Evolutionary conservation across 768 basidiomycete genomes (phyloP), one percentile per base, ranked within the genome.

Genomic region (Psilocybe azurescens): DNA sequence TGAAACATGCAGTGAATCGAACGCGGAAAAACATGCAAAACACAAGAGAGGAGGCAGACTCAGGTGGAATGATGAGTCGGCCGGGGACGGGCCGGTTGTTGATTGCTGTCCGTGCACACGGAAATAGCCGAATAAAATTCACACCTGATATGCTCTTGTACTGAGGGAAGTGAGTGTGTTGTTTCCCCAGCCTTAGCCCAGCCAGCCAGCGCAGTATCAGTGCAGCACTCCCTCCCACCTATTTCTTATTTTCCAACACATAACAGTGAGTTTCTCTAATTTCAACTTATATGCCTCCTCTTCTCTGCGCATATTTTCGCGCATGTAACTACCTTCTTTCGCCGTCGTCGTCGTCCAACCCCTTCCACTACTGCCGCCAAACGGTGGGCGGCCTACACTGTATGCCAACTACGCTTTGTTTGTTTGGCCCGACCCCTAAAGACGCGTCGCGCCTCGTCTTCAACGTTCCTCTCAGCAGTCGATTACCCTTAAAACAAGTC

Each of bases 351-450:
- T 68, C 59, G 59, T 60, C 60, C 38, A 57, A 58, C 62, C 29
- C 57, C 53, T 53, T 47, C 52, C 64, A 63, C 16, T 61, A 48
- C 59, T 53, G 48, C 32, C 46, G 33, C 33, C 33, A 51, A 56
- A 47, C 63, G 54, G 29, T 56, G 53, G 55, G 63, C 64, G 61
- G 53, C 64, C 64, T 65, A 61, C 65, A 38, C 60, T 63, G 63
- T 20, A 53, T 32, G 52, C 52, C 52, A 53, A 53, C 52, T 38
- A 53, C 52, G 71, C 71, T 70, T 72, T 72, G 70, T 72, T 72
- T 72, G 71, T 72, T 72, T 72, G 70, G 71, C 70, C 63, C 70
- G 64, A 62, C 68, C 71, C 68, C 71, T 68, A 70, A 60, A 65
- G 60, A 61, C 71, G 68, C 69, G 70, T 70, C 70, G 70, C 70